A percentile compares a stretch with the other conserved stretches of the same genome.
Conservation (phyloP, 345 rosid species). For the Orychophragmus violaceus region DNA sequence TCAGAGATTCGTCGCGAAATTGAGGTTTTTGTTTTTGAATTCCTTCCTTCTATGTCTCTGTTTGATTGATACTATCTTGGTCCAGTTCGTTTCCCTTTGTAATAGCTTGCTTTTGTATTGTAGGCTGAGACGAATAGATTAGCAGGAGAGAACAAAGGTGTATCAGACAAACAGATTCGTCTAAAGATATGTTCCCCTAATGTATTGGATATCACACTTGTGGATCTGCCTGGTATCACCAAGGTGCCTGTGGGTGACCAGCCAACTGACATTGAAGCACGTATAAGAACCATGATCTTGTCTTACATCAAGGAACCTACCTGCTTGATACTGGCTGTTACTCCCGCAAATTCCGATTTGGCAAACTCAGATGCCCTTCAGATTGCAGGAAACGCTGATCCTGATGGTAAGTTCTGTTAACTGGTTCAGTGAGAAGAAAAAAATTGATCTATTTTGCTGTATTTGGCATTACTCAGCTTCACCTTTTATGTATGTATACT, state of each 20-base stretch:
- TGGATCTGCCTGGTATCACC: conserved; percentile 71
- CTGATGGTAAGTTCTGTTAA: conserved; percentile 34
- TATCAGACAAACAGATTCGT: conserved; percentile 53
- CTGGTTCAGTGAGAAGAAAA: background rate
- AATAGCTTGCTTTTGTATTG: background rate
- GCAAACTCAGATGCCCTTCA: conserved; percentile 76
- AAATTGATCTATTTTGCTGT: background rate
- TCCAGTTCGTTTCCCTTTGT: no score
- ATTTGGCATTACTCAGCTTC: background rate
- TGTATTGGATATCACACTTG: conserved; percentile 59
- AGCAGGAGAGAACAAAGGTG: conserved; percentile 59
- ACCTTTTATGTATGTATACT: conserved; percentile 8
- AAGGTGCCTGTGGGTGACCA: conserved; percentile 78
- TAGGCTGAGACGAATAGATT: conserved; percentile 62
- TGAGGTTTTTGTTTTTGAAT: conserved; percentile 48
- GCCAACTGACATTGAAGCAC: conserved; percentile 53
- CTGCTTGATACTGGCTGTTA: conserved; percentile 63
- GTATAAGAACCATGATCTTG: conserved; percentile 57
- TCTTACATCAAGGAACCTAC: conserved; percentile 38
- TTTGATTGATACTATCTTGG: no score
- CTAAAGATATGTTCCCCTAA: conserved; percentile 55
- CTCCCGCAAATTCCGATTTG: conserved; percentile 67
- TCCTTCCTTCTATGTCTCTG: no score
- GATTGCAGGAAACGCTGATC: conserved; percentile 57
- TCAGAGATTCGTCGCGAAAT: conserved; percentile 92